Evolutionary conservation across 768 basidiomycete species (phyloP).

Genomic region (Panaeolus cyanescens): DNA sequence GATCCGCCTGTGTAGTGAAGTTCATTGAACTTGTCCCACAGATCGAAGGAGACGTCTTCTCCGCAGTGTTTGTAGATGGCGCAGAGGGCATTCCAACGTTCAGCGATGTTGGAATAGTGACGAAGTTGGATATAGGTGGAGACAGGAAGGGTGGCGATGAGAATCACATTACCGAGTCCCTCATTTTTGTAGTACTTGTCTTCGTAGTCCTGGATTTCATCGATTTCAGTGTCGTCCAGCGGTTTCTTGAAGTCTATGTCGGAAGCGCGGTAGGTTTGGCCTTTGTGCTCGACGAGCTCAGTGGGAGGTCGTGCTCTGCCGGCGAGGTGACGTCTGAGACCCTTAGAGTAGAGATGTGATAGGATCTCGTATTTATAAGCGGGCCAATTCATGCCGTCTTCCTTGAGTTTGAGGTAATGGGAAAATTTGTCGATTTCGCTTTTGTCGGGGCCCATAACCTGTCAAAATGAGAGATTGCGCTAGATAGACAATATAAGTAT

Average conservation of each 20-base stretch:
- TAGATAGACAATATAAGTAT: too few relatives aligned
- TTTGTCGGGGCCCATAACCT: conserved; percentile 31
- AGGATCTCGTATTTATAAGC: conserved; percentile 24
- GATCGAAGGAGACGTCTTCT: background rate
- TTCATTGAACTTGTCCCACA: background rate
- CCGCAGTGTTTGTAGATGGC: background rate
- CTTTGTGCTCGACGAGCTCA: background rate
- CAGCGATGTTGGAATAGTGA: background rate
- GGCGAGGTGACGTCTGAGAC: conserved; percentile 22
- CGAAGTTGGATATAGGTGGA: background rate
- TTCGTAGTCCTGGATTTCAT: background rate
- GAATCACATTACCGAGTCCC: background rate
- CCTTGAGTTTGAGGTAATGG: conserved; percentile 21
- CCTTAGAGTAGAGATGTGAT: conserved; percentile 25
- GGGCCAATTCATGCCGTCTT: conserved; percentile 31
- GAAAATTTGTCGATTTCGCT: conserved; percentile 6
- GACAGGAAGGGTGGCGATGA: background rate
- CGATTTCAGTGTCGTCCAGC: background rate
- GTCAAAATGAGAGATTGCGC: conserved; percentile 15
- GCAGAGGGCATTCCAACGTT: background rate
- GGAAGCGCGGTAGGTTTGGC: background rate
- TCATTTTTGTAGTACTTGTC: background rate
- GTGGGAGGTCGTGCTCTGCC: conserved; percentile 14
- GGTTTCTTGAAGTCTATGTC: background rate
- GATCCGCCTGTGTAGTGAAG: background rate